These are phyloP conservation scores for Penicillium ucsense DNA, from an alignment of 495 filamentous ascomycete genomes.

Conservation along the genomic window DNA sequence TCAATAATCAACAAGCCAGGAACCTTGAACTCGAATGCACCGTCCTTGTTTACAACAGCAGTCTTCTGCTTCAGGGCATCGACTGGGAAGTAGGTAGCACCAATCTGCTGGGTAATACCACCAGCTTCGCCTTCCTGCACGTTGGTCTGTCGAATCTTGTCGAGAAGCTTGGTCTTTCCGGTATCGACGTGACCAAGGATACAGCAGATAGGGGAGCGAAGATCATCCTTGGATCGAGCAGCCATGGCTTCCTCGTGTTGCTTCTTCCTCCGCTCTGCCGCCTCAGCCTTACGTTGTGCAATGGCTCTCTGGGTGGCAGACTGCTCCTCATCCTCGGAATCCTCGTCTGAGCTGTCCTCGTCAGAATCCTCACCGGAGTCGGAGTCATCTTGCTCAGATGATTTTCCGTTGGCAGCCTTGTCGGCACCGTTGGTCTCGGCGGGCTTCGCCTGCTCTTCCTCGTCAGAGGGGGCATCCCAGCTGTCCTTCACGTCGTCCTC, in stretches of 20 bases:
- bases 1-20: constrained; percentile 96
- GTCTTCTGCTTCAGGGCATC: constrained; percentile 90
- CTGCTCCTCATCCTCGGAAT: constrained; percentile 56
- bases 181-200: constrained; percentile 99
- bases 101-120: constrained; percentile 99
- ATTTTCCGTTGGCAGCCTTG: constrained; percentile 22
- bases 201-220: constrained; percentile 97
- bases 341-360: constrained; percentile 42
- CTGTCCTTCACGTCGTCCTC: constrained; percentile 79
- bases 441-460: constrained; percentile 48
- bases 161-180: constrained; percentile 96
- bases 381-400: constrained; percentile 17
- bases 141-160: constrained; percentile 98
- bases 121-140: constrained; percentile 99
- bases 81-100: constrained; percentile 98
- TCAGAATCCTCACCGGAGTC: constrained; percentile 40
- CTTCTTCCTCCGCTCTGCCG: constrained; percentile 78
- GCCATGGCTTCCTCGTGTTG: constrained; percentile 86
- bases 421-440: constrained; percentile 12
- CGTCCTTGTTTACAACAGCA: constrained; percentile 81
- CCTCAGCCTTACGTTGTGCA: constrained; percentile 73
- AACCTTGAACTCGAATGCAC: constrained; percentile 91
- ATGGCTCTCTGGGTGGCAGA: constrained; percentile 59
- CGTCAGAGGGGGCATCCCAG: constrained; percentile 84
- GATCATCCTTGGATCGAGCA: constrained; percentile 84